Conservation (phyloP, 2,329 filamentous ascomycete species). For the Drechmeria coniospora region DNA sequence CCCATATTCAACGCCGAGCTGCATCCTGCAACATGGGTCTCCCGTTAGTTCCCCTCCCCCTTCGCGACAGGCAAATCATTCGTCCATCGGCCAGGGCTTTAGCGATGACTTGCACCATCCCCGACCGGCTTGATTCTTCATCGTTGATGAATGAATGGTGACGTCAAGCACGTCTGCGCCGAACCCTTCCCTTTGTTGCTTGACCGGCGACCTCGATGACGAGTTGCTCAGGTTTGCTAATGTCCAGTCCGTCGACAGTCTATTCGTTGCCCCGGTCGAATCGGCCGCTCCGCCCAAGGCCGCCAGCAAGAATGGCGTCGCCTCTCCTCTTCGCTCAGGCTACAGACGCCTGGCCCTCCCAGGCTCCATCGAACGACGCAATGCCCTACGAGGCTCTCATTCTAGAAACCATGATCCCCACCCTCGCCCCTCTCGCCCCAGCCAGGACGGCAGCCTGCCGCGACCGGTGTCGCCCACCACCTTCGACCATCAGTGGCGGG, state of each 20-base stretch:
- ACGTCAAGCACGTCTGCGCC: too few species aligned
- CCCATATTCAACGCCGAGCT: too few species aligned
- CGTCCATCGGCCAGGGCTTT: too few species aligned
- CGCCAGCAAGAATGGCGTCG: slow-evolving; percentile 12
- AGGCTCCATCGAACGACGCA: slow-evolving; percentile 16
- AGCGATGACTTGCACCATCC: background rate
- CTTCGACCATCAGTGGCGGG: too few species aligned
- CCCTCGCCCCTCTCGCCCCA: slow-evolving; percentile 7
- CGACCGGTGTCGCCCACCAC: slow-evolving; percentile 9
- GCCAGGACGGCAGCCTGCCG: slow-evolving; percentile 7
- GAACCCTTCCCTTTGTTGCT: background rate
- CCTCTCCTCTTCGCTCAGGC: slow-evolving; percentile 21
- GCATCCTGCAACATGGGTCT: slow-evolving; percentile 28
- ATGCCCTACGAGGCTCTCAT: slow-evolving; percentile 9
- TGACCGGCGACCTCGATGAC: background rate
- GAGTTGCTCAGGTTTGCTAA: slow-evolving; percentile 7
- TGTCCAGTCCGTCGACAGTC: slow-evolving; percentile 14
- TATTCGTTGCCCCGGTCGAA: slow-evolving; percentile 30
- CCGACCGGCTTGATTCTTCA: background rate
- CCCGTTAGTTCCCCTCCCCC: slow-evolving; percentile 25
- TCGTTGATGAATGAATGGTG: too few species aligned
- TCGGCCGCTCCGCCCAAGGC: slow-evolving; percentile 24
- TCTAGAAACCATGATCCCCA: slow-evolving; percentile 13
- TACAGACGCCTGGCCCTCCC: slow-evolving; percentile 22
- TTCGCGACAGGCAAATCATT: too few species aligned